A percentile compares a stretch with the other conserved stretches of the same genome.
These are phyloP conservation scores for Aspergillus tanneri DNA, from an alignment of 2,329 filamentous ascomycete species.

Conservation along the genomic window DNA sequence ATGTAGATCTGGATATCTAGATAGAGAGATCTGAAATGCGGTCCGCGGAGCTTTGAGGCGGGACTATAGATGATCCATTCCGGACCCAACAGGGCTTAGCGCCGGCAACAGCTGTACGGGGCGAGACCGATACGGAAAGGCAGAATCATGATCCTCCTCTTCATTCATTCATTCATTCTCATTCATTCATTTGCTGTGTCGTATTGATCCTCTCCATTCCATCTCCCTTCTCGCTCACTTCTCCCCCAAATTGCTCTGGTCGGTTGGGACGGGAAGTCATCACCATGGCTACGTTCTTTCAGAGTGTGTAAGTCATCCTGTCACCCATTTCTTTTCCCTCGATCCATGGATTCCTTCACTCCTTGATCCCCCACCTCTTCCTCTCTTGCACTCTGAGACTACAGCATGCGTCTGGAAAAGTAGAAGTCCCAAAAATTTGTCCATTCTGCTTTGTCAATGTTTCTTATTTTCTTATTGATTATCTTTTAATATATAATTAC, in stretches of 20 bases:
- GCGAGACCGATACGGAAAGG: conserved; percentile 21
- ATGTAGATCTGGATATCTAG: no score
- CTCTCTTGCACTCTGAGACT: no score
- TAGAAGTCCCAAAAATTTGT: no score
- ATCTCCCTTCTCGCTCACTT: conserved; percentile 6
- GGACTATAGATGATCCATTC: conserved; percentile 26
- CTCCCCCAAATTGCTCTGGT: conserved; percentile 7
- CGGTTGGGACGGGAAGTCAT: conserved; percentile 3
- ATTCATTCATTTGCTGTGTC: not conserved
- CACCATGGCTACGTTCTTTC: conserved; percentile 51
- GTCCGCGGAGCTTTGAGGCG: conserved; percentile 14
- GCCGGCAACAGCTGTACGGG: conserved; percentile 18
- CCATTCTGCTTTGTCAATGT: no score
- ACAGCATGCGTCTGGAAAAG: no score
- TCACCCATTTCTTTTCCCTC: conserved; percentile 11
- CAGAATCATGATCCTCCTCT: conserved; percentile 5
- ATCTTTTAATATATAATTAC: no score
- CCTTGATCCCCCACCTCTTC: conserved; percentile 23
- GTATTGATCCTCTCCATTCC: conserved; percentile 1
- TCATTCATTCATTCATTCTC: conserved; percentile 6
- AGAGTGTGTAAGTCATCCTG: conserved; percentile 48
- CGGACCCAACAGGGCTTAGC: conserved; percentile 24
- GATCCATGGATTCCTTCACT: conserved; percentile 18
- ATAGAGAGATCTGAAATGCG: not conserved
- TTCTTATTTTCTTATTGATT: no score